phyloP scores from a whole-genome alignment of 2,329 filamentous ascomycete species.

The Aspergillus costaricaensis region DNA sequence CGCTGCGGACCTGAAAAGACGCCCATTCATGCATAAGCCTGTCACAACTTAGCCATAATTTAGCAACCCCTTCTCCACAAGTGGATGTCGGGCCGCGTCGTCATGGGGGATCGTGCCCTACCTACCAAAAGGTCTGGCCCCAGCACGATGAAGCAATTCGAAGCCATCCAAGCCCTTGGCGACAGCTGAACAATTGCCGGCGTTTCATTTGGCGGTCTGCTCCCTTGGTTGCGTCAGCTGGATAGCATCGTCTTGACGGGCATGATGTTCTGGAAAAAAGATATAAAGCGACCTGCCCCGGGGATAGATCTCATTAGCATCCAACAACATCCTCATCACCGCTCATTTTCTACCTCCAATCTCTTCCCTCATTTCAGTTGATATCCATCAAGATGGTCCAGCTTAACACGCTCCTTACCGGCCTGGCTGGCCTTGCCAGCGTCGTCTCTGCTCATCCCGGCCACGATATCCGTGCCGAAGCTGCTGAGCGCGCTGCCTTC shows the following conservation, averaged over 20 bases:
- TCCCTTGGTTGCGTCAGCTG: neutral
- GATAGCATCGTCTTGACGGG: neutral
- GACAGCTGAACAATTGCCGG: neutral
- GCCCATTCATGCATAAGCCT: neutral
- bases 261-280: neutral
- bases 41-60: neutral
- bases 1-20: neutral
- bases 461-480: conserved; percentile 52
- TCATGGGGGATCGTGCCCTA: neutral
- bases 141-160: neutral
- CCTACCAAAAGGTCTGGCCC: neutral
- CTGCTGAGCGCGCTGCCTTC: conserved; percentile 53
- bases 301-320: neutral
- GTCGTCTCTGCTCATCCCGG: conserved; percentile 50
- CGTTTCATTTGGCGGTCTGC: neutral
- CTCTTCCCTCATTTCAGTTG: neutral
- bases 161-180: neutral
- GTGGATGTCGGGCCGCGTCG: neutral
- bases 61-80: neutral
- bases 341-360: neutral
- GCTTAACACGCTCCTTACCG: conserved; percentile 24
- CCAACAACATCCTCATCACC: neutral
- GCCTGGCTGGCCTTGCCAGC: conserved; percentile 28
- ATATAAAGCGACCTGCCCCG: neutral
- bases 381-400: conserved; percentile 16